Base-by-base conservation (phyloP, 176 grass and related monocot species). In the Olyra latifolia region DNA sequence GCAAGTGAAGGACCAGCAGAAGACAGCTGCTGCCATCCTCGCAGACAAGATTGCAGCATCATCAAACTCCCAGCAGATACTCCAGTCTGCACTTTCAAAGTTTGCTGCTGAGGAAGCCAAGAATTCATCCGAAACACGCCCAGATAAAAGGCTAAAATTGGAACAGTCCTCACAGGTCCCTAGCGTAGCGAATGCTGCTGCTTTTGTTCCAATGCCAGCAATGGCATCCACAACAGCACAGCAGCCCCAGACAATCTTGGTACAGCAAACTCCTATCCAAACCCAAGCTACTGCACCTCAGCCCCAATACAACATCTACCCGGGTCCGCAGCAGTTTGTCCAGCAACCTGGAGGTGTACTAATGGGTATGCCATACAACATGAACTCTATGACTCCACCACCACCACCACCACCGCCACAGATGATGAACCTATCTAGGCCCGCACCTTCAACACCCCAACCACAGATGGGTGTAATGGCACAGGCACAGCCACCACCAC, bases 81-180 rank as follows among this genome's bases (percentile, higher is more conserved):
- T 93, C 79, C 89, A 91, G 29, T 99, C 96, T n/a, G 91, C 94
- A 32, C 92, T 95, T 41, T 99, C 93, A 71, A 91, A 87, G 83
- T 99, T 99, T 60, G 96, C 90, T 71, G 88, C 88, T 11, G 90
- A 99, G 83, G 88, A 91, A 86, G 86, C 83, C 1, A 85, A 91
- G 61, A 93, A 77, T 85, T 85, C 76, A 24, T 77, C 87, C 15
- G 87, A 91, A 64, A 69, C 81, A 15, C 61, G 9, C 5, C 54
- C 77, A 56, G 86, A 94, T 82, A 94, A 88, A 57, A 91, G 76
- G 76, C 71, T 74, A n/a, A 90, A 91, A 75, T 27, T 78, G 4
- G 86, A 91, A 28, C 84, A 89, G 17, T 45, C 80, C 73, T 66
- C 79, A 22, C 86, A 63, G 39, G 75, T 59, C 8, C 87, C 92